These are phyloP conservation scores for Ceriops decandra DNA, from an alignment of 345 rosid genomes.

Conservation along the genomic window DNA sequence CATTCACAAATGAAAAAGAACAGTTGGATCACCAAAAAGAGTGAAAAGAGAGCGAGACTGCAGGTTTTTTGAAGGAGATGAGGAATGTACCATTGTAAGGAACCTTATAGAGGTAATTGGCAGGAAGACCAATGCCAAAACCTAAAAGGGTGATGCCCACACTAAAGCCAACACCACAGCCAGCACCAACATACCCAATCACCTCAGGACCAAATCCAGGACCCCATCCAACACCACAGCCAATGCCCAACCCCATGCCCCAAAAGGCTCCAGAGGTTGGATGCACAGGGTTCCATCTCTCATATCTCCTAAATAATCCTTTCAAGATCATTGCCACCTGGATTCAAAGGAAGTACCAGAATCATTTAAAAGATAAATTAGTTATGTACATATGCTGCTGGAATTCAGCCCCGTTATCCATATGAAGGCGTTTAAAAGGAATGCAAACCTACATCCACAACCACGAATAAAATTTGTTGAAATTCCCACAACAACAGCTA, in stretches of 20 bases:
- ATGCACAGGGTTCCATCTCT: constrained; percentile 93
- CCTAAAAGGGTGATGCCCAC: constrained; percentile 86
- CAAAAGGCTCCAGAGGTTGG: constrained; percentile 86
- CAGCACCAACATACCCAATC: constrained; percentile 85
- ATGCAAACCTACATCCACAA: too few species aligned
- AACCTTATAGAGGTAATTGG: constrained; percentile 46
- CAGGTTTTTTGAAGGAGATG: not conserved
- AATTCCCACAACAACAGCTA: too few species aligned
- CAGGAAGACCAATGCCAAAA: constrained; percentile 87
- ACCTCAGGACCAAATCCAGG: constrained; percentile 97
- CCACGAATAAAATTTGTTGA: too few species aligned
- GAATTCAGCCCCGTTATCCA: too few species aligned
- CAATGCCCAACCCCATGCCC: constrained; percentile 93
- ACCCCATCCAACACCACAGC: constrained; percentile 97
- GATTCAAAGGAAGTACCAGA: not conserved
- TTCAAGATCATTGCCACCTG: constrained; percentile 72
- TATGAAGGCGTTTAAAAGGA: too few species aligned
- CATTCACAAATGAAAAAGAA: not conserved
- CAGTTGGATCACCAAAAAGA: not conserved
- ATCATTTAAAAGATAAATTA: too few species aligned
- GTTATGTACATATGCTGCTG: too few species aligned
- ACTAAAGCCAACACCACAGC: constrained; percentile 83
- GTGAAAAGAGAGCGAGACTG: not conserved
- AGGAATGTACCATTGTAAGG: constrained; percentile 54
- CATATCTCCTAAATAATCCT: constrained; percentile 68